Percentiles rank a stretch among this genome's conserved stretches.
phyloP scores from a whole-genome alignment of 2,329 filamentous ascomycete species.

The Trichophyton equinum region DNA sequence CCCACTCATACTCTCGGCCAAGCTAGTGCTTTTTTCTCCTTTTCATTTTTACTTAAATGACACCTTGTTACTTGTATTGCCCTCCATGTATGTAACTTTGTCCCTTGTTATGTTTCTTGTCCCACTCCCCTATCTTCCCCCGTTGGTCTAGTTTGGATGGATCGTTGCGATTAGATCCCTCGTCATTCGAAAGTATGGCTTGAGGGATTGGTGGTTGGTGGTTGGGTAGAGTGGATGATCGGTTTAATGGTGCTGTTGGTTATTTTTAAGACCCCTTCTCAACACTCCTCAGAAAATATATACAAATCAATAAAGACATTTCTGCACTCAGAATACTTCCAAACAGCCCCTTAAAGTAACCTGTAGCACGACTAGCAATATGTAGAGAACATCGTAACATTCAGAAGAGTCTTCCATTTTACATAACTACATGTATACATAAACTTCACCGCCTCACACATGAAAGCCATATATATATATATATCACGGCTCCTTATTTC shows the following conservation, averaged over 20 bases:
- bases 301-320: neutral
- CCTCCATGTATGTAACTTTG: neutral
- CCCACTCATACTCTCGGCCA: neutral
- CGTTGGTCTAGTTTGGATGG: neutral
- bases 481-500: neutral
- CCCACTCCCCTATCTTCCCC: neutral
- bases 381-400: neutral
- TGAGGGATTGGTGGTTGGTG: neutral
- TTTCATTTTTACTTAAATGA: neutral
- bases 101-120: neutral
- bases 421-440: slow-evolving; percentile 2
- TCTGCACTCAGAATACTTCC: neutral
- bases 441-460: neutral
- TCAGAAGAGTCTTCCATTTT: neutral
- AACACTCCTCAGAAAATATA: neutral
- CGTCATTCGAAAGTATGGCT: neutral
- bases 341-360: too few species aligned
- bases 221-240: neutral
- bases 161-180: neutral
- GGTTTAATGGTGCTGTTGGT: neutral
- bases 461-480: neutral
- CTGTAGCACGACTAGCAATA: too few species aligned
- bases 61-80: neutral
- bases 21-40: neutral
- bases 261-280: neutral